Percentiles rank a stretch among this genome's conserved stretches.
Evolutionary conservation across 2,329 filamentous ascomycete species (phyloP).

Genomic region (Sporothrix pseudoabietina): DNA sequence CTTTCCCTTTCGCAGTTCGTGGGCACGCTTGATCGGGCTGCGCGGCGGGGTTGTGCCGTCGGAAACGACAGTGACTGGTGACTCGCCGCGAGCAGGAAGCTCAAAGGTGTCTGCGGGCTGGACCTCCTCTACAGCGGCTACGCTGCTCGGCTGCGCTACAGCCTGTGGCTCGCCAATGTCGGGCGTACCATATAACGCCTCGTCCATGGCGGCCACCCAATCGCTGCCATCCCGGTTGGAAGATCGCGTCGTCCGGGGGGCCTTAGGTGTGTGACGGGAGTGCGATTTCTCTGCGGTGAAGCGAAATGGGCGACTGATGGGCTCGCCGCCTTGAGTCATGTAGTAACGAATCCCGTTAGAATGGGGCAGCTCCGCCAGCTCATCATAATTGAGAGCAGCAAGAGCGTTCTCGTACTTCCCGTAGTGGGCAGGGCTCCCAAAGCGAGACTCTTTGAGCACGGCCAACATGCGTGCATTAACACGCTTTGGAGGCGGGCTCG

Average conservation of each 20-base stretch:
- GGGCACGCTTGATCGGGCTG: neutral
- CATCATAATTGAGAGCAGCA: neutral
- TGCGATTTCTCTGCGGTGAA: neutral
- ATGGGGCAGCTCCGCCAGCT: neutral
- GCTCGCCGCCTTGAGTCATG: neutral
- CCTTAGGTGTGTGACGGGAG: neutral
- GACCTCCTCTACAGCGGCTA: neutral
- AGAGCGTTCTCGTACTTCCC: neutral
- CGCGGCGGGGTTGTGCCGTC: neutral
- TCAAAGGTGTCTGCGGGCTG: neutral
- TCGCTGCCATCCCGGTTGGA: neutral
- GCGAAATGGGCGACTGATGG: neutral
- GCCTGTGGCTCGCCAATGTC: neutral
- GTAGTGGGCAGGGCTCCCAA: neutral
- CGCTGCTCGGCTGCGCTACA: neutral
- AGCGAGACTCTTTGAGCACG: neutral
- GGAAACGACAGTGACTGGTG: neutral
- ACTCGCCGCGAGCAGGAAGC: neutral
- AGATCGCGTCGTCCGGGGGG: neutral
- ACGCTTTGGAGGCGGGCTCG: neutral
- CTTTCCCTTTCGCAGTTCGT: neutral
- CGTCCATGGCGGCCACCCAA: neutral
- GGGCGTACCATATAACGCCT: neutral
- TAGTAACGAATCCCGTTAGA: neutral
- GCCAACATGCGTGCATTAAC: neutral